These are phyloP conservation scores for Vigna mungo DNA, from an alignment of 306 rosid species.

Conservation along the genomic window DNA sequence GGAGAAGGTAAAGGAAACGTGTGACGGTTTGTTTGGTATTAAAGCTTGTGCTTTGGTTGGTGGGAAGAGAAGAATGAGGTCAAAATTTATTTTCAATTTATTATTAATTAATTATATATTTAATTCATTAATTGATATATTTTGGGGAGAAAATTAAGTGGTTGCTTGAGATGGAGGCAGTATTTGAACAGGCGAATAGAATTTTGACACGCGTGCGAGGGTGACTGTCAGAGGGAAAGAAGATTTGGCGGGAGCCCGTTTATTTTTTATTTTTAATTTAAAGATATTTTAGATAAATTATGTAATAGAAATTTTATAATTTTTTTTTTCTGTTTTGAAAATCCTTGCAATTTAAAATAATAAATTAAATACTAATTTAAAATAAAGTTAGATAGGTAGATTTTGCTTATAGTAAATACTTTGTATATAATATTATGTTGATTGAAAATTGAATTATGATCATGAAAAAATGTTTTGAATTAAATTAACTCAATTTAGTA, in stretches of 20 bases:
- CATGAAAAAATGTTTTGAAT: too few species aligned
- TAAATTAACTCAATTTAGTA: too few species aligned
- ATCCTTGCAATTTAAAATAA: too few species aligned
- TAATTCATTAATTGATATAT: neutral
- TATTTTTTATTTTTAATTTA: too few species aligned
- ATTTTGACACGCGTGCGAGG: neutral
- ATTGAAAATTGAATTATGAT: too few species aligned
- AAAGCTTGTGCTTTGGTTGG: slow-evolving; percentile 38
- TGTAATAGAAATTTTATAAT: too few species aligned
- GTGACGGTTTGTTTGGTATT: slow-evolving; percentile 22
- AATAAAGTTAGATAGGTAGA: too few species aligned
- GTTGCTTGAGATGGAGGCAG: slow-evolving; percentile 8
- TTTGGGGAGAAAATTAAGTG: neutral
- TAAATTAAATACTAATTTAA: too few species aligned
- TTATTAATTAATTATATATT: neutral
- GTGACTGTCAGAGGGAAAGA: neutral
- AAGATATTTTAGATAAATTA: too few species aligned
- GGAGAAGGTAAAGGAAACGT: slow-evolving; percentile 40
- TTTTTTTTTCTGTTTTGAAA: too few species aligned
- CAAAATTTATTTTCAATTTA: slow-evolving; percentile 1
- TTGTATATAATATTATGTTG: too few species aligned
- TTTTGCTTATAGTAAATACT: too few species aligned
- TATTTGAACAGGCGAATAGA: neutral
- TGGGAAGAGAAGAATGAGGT: slow-evolving; percentile 1
- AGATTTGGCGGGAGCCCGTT: slow-evolving; percentile 38